Base-by-base conservation (phyloP, 2,329 filamentous ascomycete genomes). In the Diatrype stigma region DNA sequence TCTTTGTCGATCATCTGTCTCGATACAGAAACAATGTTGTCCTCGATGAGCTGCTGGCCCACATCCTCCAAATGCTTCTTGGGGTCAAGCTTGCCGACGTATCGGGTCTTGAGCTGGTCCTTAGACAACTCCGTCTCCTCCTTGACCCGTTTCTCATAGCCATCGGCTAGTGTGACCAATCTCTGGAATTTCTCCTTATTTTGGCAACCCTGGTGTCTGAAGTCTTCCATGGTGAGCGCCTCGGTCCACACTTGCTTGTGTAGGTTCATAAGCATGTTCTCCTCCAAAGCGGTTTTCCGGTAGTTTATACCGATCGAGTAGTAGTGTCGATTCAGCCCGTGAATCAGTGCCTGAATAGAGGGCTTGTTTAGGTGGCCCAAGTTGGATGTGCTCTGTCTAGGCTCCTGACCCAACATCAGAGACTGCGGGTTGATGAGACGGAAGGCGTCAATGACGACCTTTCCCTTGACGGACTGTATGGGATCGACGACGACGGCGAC, bases 241-340 rank as follows among this genome's bases (percentile, higher is more conserved):
- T 99, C 94, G 1, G 95, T 99, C 94, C 94, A 99, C 42, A 96
- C 92, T 62, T 97, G 94, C 80, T 99, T 99, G 81, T 99, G 94
- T 59, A 99, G 77, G 70, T 99, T 99, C 95, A 99, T 99, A 64
- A 99, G 74, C 94, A 99, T 99, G 73, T 96, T 97, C 79, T 99
- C 95, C 71, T 99, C 94, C 47, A 99, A 78, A 1, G 90, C 93
- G 0, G 93, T 96, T 79, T 99, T 99, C 67, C 93, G 82, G 74
- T 99, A 99, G 74, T 96, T 92, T 76, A 99, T 97, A 53, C 84
- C 93, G 67, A 99, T 99, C 63, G 90, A 96, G 80, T 99, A 99
- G 80, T 99, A 99, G 77, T 99, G 94, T 65, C 94, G 82, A 78
- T 99, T 99, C 42, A 99, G 81, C 52, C 94, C 94, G 72, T 99